A percentile compares a stretch with the other conserved stretches of the same genome.
Conservation (phyloP, 2,329 filamentous ascomycete genomes). For the Pseudogymnoascus sp. region DNA sequence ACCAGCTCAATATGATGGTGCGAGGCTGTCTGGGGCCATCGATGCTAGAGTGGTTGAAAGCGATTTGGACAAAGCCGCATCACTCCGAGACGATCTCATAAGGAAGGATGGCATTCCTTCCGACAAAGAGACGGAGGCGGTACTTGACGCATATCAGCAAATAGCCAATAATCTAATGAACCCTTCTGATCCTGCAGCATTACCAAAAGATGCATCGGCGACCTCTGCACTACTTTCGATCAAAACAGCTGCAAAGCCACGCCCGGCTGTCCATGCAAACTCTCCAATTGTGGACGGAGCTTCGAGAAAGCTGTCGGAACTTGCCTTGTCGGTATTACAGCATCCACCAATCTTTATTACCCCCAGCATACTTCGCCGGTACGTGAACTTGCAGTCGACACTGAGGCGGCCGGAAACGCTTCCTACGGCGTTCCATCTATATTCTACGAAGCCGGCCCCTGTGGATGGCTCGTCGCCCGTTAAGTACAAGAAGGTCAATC, state of each 20-base stretch:
- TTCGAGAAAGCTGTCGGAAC: slow-evolving; percentile 44
- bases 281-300: slow-evolving; percentile 15
- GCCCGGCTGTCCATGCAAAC: slow-evolving; percentile 14
- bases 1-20: slow-evolving; percentile 1
- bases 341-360: slow-evolving; percentile 76
- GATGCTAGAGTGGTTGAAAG: slow-evolving; percentile 18
- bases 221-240: slow-evolving; percentile 46
- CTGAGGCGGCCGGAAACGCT: slow-evolving; percentile 68
- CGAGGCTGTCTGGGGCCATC: not conserved
- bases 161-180: slow-evolving; percentile 21
- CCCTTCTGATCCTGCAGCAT: slow-evolving; percentile 11
- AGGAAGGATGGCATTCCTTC: slow-evolving; percentile 17
- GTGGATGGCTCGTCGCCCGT: slow-evolving; percentile 50
- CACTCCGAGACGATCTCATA: slow-evolving; percentile 18
- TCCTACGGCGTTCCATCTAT: slow-evolving; percentile 71
- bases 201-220: slow-evolving; percentile 28
- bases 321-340: slow-evolving; percentile 61
- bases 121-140: slow-evolving; percentile 17
- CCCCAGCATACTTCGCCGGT: slow-evolving; percentile 59
- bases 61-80: slow-evolving; percentile 17
- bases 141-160: slow-evolving; percentile 19
- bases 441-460: slow-evolving; percentile 73
- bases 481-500: slow-evolving; percentile 53
- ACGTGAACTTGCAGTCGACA: slow-evolving; percentile 67
- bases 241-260: slow-evolving; percentile 22